Evolutionary conservation across 495 filamentous ascomycete species (phyloP).

Genomic region (Pyrenula massariospora): DNA sequence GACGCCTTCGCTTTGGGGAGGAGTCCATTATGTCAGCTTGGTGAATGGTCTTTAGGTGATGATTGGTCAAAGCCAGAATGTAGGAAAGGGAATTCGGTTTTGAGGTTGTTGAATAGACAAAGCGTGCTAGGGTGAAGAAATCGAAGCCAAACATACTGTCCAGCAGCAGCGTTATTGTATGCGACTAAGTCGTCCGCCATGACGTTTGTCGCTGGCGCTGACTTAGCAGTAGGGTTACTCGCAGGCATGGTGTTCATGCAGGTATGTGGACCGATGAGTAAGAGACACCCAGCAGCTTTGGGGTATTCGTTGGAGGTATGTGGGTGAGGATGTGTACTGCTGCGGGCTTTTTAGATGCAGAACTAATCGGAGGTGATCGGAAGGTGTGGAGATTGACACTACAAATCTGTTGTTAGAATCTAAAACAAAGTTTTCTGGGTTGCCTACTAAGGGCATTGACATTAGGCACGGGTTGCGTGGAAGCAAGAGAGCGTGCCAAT

Average conservation of each 20-base stretch:
- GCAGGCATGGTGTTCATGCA: neutral
- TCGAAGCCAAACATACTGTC: constrained; percentile 61
- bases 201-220: neutral
- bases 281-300: neutral
- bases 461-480: too few species aligned
- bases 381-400: too few species aligned
- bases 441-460: too few species aligned
- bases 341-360: too few species aligned
- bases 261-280: neutral
- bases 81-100: constrained; percentile 2
- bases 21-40: neutral
- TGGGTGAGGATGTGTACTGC: too few species aligned
- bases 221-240: neutral
- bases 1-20: constrained; percentile 64
- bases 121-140: neutral
- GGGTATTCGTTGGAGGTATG: too few species aligned
- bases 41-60: constrained; percentile 6
- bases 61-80: neutral
- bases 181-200: constrained; percentile 34
- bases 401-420: too few species aligned
- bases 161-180: constrained; percentile 77
- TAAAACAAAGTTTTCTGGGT: too few species aligned
- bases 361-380: too few species aligned
- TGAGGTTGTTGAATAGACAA: neutral
- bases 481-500: too few species aligned